Conservation (phyloP, 1,139 yeast species). For the Yueomyces sp. region DNA sequence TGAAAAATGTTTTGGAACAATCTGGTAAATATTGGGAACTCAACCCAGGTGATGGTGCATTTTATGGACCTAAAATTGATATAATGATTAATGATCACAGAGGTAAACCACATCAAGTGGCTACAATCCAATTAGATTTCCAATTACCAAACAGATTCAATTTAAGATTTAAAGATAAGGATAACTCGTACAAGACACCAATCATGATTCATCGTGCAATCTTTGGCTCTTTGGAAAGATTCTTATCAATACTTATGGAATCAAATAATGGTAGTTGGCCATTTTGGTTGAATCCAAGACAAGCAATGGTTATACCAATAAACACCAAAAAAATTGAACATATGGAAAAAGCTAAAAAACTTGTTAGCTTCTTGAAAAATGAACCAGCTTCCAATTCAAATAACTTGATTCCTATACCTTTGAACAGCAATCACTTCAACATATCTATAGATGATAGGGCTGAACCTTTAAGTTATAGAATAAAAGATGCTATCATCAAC, state of each 20-base stretch:
- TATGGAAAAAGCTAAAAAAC: constrained; percentile 26
- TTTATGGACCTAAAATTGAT: constrained; percentile 94
- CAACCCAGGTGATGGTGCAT: constrained; percentile 93
- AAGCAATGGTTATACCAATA: constrained; percentile 77
- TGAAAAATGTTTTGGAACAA: constrained; percentile 50
- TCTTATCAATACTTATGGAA: constrained; percentile 80
- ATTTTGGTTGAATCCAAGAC: constrained; percentile 94
- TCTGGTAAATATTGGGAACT: constrained; percentile 58
- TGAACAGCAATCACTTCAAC: constrained; percentile 51
- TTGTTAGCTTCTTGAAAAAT: constrained; percentile 14
- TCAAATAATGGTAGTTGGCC: constrained; percentile 97
- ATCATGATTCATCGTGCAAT: constrained; percentile 93
- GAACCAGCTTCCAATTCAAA: constrained; percentile 8
- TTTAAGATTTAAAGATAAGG: constrained; percentile 49
- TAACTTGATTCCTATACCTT: constrained; percentile 28
- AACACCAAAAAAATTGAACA: constrained; percentile 47
- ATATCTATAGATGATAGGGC: constrained; percentile 65
- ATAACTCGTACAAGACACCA: constrained; percentile 45
- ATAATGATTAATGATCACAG: constrained; percentile 73
- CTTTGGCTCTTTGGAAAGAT: constrained; percentile 87
- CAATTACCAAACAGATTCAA: constrained; percentile 83
- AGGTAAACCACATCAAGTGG: constrained; percentile 83
- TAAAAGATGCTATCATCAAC: constrained; percentile 62
- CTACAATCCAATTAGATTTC: constrained; percentile 91
- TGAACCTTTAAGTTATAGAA: constrained; percentile 71